Conservation (phyloP, 2,329 filamentous ascomycete genomes). For the Fusarium sp. region DNA sequence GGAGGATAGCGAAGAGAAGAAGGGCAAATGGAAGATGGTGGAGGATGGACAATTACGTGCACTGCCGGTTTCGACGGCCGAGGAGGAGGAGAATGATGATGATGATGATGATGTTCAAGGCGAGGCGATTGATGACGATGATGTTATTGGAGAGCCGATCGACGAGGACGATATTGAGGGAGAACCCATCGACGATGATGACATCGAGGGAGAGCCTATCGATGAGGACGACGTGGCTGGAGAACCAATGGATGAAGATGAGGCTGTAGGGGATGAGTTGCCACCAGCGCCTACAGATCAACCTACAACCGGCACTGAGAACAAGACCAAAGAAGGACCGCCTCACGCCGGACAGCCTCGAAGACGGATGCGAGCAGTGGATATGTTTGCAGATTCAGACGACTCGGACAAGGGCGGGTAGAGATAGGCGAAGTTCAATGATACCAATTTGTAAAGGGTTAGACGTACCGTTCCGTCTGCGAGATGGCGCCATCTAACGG, state of each 20-base stretch:
- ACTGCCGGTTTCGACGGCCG: constrained; percentile 36
- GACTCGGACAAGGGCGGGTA: constrained; percentile 46
- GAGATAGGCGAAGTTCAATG: constrained; percentile 3
- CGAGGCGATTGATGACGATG: constrained; percentile 57
- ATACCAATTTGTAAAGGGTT: constrained; percentile 7
- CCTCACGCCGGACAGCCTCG: constrained; percentile 50
- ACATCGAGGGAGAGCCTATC: constrained; percentile 59
- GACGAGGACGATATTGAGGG: constrained; percentile 61
- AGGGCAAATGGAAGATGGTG: constrained; percentile 62
- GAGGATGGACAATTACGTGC: constrained; percentile 47
- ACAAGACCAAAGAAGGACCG: constrained; percentile 14
- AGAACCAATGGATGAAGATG: constrained; percentile 58
- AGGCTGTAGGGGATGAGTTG: constrained; percentile 45
- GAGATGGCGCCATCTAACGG: constrained; percentile 28
- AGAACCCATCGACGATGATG: constrained; percentile 58
- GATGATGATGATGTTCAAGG: constrained; percentile 58
- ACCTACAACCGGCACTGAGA: constrained; percentile 36
- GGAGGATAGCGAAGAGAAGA: constrained; percentile 45
- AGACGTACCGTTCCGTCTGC: constrained; percentile 1
- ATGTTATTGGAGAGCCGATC: constrained; percentile 57
- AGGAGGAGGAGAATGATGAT: constrained; percentile 38
- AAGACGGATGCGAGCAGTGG: constrained; percentile 78
- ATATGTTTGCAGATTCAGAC: constrained; percentile 88
- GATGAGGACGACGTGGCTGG: constrained; percentile 57
- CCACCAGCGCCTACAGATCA: constrained; percentile 36